Evolutionary conservation across 2,329 filamentous ascomycete species (phyloP), one percentile per base, ranked within the genome.

Genomic region (Bipolaris zeicola): DNA sequence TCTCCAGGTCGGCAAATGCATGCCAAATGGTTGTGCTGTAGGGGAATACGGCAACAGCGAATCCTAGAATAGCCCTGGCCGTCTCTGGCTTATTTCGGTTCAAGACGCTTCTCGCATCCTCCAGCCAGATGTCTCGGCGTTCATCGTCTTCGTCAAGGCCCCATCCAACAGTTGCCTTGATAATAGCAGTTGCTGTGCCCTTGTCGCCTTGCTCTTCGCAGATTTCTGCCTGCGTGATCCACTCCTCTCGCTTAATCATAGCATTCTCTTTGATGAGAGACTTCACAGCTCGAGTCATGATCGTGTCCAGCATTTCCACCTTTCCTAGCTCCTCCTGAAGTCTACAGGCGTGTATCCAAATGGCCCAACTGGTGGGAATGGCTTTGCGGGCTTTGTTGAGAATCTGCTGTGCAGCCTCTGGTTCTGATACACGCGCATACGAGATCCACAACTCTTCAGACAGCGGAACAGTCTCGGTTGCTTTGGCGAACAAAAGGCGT

Each of bases 201-300:
- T 90, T 82, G 14, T 93, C 92, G 6, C 92, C 93, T 74, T 98
- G 95, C 55, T 91, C 89, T 76, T 99, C 95, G 71, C 94, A 98
- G 62, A 90, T 90, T 75, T 99, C 95, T 0, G 95, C 96, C 76
- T 98, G 92, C 5, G 86, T 83, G 50, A 99, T 96, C 95, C 95
- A 99, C 66, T 97, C 93, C 74, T 99, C 95, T 38, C 96, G 89
- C 77, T 96, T 96, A 37, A 95, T 86, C 96, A 99, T 99, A 10
- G 95, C 94, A 26, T 91, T 93, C 70, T 96, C 92, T 69, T 92
- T 92, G 36, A 89, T 92, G 31, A 99, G 82, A 18, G 92, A 88
- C 70, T 96, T 91, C 31, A 97, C 87, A 42, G 91, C 95, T 80
- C 92, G 90, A 74, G 95, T 94, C 91, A 99, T 97, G 55, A 98